Evolutionary conservation across 352 stramenopile genomes (phyloP).

Genomic region (Pythium dissimile): DNA sequence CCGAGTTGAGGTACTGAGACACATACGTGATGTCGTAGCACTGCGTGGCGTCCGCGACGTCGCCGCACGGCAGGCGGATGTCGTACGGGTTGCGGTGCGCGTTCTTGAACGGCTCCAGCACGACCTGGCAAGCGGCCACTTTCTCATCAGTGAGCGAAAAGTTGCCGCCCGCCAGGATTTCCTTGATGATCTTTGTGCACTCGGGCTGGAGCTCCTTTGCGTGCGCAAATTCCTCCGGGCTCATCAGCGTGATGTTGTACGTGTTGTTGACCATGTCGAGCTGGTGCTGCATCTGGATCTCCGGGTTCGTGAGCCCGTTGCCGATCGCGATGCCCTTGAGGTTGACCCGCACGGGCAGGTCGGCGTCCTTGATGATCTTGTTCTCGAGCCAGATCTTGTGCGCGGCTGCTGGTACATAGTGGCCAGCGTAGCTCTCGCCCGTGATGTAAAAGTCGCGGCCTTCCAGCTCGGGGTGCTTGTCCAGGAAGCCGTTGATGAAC

Average conservation of each 20-base stretch:
- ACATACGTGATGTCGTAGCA: conserved; percentile 44
- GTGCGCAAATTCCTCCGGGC: background rate
- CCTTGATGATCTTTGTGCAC: conserved; percentile 31
- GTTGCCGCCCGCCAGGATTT: conserved; percentile 45
- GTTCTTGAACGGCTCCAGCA: conserved; percentile 40
- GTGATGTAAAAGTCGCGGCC: conserved; percentile 60
- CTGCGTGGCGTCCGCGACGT: conserved; percentile 30
- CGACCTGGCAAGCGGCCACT: background rate
- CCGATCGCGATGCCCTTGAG: conserved; percentile 53
- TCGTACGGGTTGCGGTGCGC: conserved; percentile 69
- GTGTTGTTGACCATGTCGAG: conserved; percentile 62
- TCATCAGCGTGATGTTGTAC: conserved; percentile 29
- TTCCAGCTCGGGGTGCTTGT: conserved; percentile 48
- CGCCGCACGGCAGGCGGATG: conserved; percentile 48
- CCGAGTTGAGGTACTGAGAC: conserved; percentile 13
- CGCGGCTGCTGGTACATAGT: conserved; percentile 54
- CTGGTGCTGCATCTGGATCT: conserved; percentile 36
- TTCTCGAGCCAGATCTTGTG: conserved; percentile 51
- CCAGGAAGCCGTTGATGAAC: conserved; percentile 65
- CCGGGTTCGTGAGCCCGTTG: conserved; percentile 47
- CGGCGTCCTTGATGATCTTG: background rate
- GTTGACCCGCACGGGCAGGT: too few species aligned
- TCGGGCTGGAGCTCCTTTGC: conserved; percentile 23
- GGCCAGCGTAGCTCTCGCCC: conserved; percentile 64
- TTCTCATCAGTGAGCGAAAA: conserved; percentile 2